Evolutionary conservation across 75 land plant genomes (phyloP).

Genomic region (Chamaecyparis obtusa): DNA sequence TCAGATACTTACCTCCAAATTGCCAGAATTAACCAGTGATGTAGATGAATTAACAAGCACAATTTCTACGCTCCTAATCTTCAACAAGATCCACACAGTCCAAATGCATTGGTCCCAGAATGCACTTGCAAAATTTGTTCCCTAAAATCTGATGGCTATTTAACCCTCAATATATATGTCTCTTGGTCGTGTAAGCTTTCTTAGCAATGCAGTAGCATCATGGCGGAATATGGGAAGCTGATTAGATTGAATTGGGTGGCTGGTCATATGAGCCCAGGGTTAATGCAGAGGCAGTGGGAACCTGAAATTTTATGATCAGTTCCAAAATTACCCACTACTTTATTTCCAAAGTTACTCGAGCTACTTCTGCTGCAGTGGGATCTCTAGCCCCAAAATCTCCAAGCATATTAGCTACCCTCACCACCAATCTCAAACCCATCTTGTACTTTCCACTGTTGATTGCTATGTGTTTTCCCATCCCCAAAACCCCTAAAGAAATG

Average conservation of each 20-base stretch:
- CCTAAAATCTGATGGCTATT: too few species aligned
- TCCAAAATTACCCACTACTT: conserved; percentile 49
- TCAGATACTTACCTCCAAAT: too few species aligned
- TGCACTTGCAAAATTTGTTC: too few species aligned
- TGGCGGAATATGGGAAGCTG: conserved; percentile 43
- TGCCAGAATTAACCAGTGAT: too few species aligned
- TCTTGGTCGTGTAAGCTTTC: too few species aligned
- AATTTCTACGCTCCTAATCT: too few species aligned
- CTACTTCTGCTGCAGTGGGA: conserved; percentile 79
- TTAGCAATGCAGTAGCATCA: conserved; percentile 60
- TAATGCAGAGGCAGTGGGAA: conserved; percentile 55
- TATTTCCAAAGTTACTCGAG: conserved; percentile 81
- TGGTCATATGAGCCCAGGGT: conserved; percentile 55
- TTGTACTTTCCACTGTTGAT: too few species aligned
- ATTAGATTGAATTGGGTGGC: conserved; percentile 36
- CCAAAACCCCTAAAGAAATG: neutral
- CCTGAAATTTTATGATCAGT: conserved; percentile 79
- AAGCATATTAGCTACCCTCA: conserved; percentile 22
- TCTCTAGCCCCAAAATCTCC: conserved; percentile 86
- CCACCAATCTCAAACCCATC: conserved; percentile 4
- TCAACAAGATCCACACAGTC: too few species aligned
- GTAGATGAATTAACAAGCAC: too few species aligned
- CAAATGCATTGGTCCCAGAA: too few species aligned
- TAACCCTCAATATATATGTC: too few species aligned
- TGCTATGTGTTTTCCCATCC: neutral